Base-by-base conservation (phyloP, 192 early-diverging fungal species). In the Diversispora epigaea region DNA sequence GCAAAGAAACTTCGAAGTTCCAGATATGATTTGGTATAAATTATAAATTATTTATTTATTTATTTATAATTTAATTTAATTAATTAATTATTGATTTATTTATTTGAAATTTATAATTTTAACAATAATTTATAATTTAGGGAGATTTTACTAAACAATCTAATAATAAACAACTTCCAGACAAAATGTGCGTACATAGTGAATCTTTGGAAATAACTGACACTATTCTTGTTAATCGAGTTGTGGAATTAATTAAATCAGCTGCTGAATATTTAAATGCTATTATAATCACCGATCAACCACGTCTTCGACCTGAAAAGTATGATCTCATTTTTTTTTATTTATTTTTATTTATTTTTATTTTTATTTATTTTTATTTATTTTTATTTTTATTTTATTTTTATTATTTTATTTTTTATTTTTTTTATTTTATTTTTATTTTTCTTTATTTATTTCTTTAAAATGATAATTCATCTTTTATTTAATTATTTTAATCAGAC, bases 151-250 rank as follows among this genome's bases (percentile, higher is more conserved):
- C 62, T 6, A 64, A 64, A 64, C 62, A 43, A 64, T 17, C 14
- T 40, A 64, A 43, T 40, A 64, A 63, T 19, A 64, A 19, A 41
- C 62, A 17, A 7, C 62, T 64, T 41, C 62, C 62, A 64, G 39
- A 14, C 32, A 40, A 3, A 41, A 43, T 64, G 6, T 7, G n/a
- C 43, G 62, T n/a, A n/a, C 62, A 64, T n/a, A 64, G 39, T 9
- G 62, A 64, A 64, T 64, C 62, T 64, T 32, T 40, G 12, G 62
- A 64, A 32, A 43, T 64, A 41, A 64, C 39, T 25, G 62, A 64
- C n/a, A 43, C 62, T 8, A 41, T 64, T 64, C 40, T 64, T 44
- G n/a, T 15, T 17, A 64, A 19, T 6, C 25, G 17, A 64, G 0
- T 64, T 43, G 15, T 64, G 17, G 62, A 64, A 44, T 64, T 64